Evolutionary conservation across 2,329 filamentous ascomycete genomes (phyloP).

Genomic region (Colletotrichum filicis): DNA sequence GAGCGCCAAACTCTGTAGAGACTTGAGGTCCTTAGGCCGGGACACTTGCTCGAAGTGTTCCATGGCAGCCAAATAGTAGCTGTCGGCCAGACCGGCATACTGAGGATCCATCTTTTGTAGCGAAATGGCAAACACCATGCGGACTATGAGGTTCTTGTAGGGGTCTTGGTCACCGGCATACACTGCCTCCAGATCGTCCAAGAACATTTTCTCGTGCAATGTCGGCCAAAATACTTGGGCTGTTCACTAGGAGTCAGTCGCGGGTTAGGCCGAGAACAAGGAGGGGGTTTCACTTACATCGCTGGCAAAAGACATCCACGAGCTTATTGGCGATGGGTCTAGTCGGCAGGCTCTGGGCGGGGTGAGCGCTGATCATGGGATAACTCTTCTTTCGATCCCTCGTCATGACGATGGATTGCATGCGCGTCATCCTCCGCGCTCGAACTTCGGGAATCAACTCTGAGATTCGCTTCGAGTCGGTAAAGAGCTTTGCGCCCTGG

Average conservation of each 20-base stretch:
- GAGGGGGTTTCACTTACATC: slow-evolving; percentile 66
- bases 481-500: slow-evolving; percentile 95
- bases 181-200: slow-evolving; percentile 81
- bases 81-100: slow-evolving; percentile 94
- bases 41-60: slow-evolving; percentile 85
- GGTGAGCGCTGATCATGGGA: slow-evolving; percentile 86
- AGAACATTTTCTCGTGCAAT: slow-evolving; percentile 85
- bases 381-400: slow-evolving; percentile 83
- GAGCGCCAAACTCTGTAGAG: slow-evolving; percentile 87
- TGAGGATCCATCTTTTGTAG: slow-evolving; percentile 90
- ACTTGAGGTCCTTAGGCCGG: slow-evolving; percentile 88
- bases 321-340: slow-evolving; percentile 80
- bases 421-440: slow-evolving; percentile 63
- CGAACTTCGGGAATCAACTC: slow-evolving; percentile 85
- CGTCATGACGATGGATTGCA: slow-evolving; percentile 69
- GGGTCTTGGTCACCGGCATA: slow-evolving; percentile 80
- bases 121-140: slow-evolving; percentile 94
- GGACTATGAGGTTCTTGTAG: slow-evolving; percentile 87
- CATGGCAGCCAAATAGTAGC: slow-evolving; percentile 92
- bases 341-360: slow-evolving; percentile 80
- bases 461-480: slow-evolving; percentile 89
- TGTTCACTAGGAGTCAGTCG: slow-evolving; percentile 49
- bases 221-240: slow-evolving; percentile 90
- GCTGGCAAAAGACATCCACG: slow-evolving; percentile 86
- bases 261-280: neutral